Percentiles rank a stretch among this genome's conserved stretches.
These are phyloP conservation scores for Globisporangium acanthophoron DNA, from an alignment of 352 stramenopile genomes.

Conservation along the genomic window DNA sequence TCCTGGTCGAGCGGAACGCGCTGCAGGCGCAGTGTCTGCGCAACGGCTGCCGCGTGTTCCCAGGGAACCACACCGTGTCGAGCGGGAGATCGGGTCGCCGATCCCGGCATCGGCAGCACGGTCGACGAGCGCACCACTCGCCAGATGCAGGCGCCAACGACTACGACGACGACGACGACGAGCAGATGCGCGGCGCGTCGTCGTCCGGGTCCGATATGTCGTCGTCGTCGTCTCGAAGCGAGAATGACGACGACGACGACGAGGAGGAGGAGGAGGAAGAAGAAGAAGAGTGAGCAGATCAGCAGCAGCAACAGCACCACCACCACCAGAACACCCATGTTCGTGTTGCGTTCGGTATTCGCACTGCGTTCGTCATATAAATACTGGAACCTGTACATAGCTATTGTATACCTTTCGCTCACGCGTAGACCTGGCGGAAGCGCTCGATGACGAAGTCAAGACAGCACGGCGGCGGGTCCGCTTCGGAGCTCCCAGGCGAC, in stretches of 20 bases:
- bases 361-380: neutral
- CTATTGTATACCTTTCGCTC: neutral
- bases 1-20: conserved; percentile 24
- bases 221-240: conserved; percentile 21
- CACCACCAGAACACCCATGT: neutral
- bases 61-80: conserved; percentile 13
- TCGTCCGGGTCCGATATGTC: conserved; percentile 23
- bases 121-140: neutral
- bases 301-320: neutral
- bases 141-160: neutral
- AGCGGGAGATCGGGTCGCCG: conserved; percentile 1
- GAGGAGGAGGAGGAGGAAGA: conserved; percentile 21
- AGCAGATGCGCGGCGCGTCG: conserved; percentile 17
- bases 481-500: neutral
- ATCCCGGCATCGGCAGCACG: conserved; percentile 4
- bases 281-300: conserved; percentile 11
- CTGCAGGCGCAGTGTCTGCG: conserved; percentile 30
- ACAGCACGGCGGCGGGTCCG: neutral
- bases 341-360: neutral
- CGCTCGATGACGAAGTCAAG: conserved; percentile 1
- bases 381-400: neutral
- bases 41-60: conserved; percentile 33
- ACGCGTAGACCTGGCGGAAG: conserved; percentile 2
- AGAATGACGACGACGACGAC: conserved; percentile 23
- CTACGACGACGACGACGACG: conserved; percentile 10